Conservation (phyloP, 2,329 filamentous ascomycete genomes). For the Grosmannia clavigera region DNA sequence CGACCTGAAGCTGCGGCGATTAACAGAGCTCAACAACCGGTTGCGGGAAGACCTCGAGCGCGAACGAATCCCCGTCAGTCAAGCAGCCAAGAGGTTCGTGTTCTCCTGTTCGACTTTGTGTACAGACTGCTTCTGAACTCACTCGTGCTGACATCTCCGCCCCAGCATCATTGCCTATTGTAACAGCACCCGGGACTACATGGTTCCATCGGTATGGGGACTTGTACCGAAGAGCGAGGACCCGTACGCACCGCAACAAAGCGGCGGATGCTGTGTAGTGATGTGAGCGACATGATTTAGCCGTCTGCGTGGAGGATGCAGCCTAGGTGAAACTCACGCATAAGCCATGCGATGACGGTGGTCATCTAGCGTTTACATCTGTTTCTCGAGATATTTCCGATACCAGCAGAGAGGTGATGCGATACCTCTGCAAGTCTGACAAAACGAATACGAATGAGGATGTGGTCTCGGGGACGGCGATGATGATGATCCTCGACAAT, state of each 20-base stretch:
- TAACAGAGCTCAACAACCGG: conserved; percentile 94
- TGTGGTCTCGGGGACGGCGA: not conserved
- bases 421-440: not conserved
- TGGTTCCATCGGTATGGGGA: conserved; percentile 97
- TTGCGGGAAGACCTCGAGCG: conserved; percentile 92
- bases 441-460: not conserved
- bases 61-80: conserved; percentile 89
- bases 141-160: not conserved
- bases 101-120: conserved; percentile 2
- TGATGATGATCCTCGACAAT: conserved; percentile 4
- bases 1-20: conserved; percentile 87
- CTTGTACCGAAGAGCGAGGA: conserved; percentile 89
- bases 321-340: not conserved
- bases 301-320: not conserved
- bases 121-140: not conserved
- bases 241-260: conserved; percentile 94
- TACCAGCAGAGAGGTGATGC: not conserved
- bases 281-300: conserved; percentile 48
- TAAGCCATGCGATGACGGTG: not conserved
- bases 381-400: not conserved
- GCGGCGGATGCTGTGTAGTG: conserved; percentile 82
- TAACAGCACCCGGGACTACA: conserved; percentile 95
- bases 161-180: conserved; percentile 91
- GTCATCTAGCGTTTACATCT: not conserved
- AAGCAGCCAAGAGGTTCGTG: conserved; percentile 68